Evolutionary conservation across 1,284 basidiomycete genomes (phyloP), one percentile per base, ranked within the genome.

Genomic region (Cerioporus squamosus): DNA sequence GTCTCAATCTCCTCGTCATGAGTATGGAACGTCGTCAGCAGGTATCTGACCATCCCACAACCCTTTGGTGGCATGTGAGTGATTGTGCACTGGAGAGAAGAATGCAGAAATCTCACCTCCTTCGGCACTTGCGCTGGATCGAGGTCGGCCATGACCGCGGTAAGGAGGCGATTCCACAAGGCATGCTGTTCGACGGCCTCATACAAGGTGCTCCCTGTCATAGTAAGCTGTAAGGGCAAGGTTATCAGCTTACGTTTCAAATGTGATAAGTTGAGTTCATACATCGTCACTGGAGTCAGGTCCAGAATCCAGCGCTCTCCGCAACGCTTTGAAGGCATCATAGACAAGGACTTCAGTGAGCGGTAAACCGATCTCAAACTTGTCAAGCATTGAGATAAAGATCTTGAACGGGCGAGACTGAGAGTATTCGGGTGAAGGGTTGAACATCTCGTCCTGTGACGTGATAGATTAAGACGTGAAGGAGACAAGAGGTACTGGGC

Each of bases 301-400:
- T 22, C 79, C 77, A 7, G 77, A 74, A 33, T 86, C 78, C 33
- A 88, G 73, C 38, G 85, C 77, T n/a, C 75, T 72, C 69, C 85
- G 84, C 46, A 95, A 79, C 2, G 91, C 86, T 52, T 81, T 85
- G 69, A 97, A 87, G 0, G 91, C 82, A 63, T 97, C 93, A 56
- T 94, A 85, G 4, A 93, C 85, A 36, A 98, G 76, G 1, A 79
- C 80, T 45, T 93, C 86, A 0, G 95, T 96, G 24, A 99, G 75
- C 0, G 85, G 81, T 18, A 86, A 85, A 0, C 97, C 97, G 51
- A 99, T 90, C 74, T 98, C 95, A 92, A 94, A 98, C 73, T 97
- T 97, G 75, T 99, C 97, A 62, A 98, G 78, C 17, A 99, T 74
- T 1, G 95, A 96, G 26, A 98, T 88, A 72, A 98, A 97, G 46